Base-by-base conservation (phyloP, 2,329 filamentous ascomycete species). In the Phaeosphaeria sp. region DNA sequence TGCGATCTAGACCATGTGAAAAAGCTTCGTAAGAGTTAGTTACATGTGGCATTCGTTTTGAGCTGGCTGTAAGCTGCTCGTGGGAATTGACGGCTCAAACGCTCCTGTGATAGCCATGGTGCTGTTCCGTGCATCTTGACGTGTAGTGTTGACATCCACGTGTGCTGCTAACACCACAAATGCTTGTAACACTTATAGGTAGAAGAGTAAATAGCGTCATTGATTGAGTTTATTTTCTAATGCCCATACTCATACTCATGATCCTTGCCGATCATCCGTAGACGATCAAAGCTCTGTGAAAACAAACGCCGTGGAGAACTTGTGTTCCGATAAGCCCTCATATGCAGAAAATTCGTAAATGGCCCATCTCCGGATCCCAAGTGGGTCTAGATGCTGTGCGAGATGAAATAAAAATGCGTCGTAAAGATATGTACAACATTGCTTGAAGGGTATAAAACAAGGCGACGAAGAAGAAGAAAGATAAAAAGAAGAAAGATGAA, bases 281-380 rank as follows among this genome's bases (percentile, higher is more conserved):
- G 45, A 47, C 45, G 45, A 47, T 47, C 45, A 47, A 47, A 47
- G 45, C 45, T 30, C n/a, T 39, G 18, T 42, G 45, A 30, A 30
- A 53, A 30, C 11, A 53, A 47, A 53, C 50, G 50, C 50, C 51
- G 44, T 47, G 22, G 51, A 42, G 51, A 49, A 49, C 44, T 54
- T 24, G 11, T 15, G 15, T 11, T n/a, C 24, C 45, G n/a, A 51
- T 17, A 36, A 49, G 51, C 42, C 54, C 51, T 47, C 55, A 45
- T 46, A 51, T 49, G 52, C 55, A 24, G 24, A 50, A 48, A 50
- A 56, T 36, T 44, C 50, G 27, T 27, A 18, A 36, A 36, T 27
- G 25, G 21, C 50, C 43, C 25, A 47, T n/a, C 39, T 39, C 49
- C 21, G 47, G 27, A 22, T 57, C 50, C 45, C 6, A 20, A 50